Base-by-base conservation (phyloP, 495 filamentous ascomycete genomes). In the Podospora fimiseda region DNA sequence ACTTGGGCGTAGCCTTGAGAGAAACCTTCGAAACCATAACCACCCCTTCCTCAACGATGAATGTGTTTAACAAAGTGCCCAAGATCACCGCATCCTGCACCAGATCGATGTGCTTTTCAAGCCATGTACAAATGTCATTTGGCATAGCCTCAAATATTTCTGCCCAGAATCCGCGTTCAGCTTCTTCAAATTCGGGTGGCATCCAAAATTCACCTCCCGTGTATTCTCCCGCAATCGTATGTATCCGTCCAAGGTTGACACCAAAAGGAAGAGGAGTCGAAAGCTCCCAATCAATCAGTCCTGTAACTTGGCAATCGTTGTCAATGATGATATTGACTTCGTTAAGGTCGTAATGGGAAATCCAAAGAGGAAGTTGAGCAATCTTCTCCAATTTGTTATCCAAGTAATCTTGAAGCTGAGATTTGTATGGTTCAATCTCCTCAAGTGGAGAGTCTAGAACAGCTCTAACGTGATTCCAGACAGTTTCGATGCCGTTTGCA, bases 151-250 rank as follows among this genome's bases (percentile, higher is more conserved):
- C 47, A 45, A 55, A 55, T 30, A 55, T 19, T 48, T 55, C 53
- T 20, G 21, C 18, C 47, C 53, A 55, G 33, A 51, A 51, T n/a
- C 27, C 53, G 2, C 41, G 47, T 15, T 55, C 53, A 2, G 53
- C 46, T 38, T 39, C 30, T 33, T 46, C 53, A 33, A 55, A 55
- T 41, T 50, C 47, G 11, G 50, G 46, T 13, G 46, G 53, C 39
- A 55, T 41, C 46, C 53, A 50, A 41, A 55, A 55, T 36, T 45
- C 41, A 19, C 52, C 27, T 9, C 51, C 52, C 15, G 52, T 50
- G n/a, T 39, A 55, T 30, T 55, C 52, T 1, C 52, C 45, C 11
- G 46, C 52, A 7, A 55, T 18, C 9, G 46, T 55, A 41, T 55
- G 52, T 16, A 55, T 50, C 39, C 46, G 45, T 24, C 51, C 51